Percentiles rank a stretch among this genome's conserved stretches.
These are phyloP conservation scores for Eragrostis curvula DNA, from an alignment of 176 grass and related monocot genomes.

Conservation along the genomic window DNA sequence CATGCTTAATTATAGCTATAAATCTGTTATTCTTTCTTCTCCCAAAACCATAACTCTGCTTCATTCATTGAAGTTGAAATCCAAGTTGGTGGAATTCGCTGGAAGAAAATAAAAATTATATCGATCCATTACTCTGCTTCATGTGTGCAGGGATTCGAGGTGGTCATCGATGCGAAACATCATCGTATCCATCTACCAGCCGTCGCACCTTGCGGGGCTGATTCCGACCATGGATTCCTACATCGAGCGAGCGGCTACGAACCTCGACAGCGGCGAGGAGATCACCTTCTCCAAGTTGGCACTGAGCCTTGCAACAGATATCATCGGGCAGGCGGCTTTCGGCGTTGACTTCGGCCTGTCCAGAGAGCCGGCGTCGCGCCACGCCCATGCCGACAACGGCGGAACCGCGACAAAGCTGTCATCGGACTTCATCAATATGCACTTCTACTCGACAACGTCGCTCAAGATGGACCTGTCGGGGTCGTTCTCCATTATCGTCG, in stretches of 20 bases:
- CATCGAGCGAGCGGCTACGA: background rate
- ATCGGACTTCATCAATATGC: too few species aligned
- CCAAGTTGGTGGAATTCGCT: too few species aligned
- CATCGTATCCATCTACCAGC: slow-evolving; percentile 68
- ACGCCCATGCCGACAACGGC: background rate
- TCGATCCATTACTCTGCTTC: too few species aligned
- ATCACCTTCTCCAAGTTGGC: too few species aligned
- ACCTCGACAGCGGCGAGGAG: slow-evolving; percentile 4
- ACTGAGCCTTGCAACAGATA: slow-evolving; percentile 1
- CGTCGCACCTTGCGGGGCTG: slow-evolving; percentile 58
- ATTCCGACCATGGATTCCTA: slow-evolving; percentile 53
- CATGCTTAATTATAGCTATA: too few species aligned
- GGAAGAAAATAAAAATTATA: too few species aligned
- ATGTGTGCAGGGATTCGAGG: slow-evolving; percentile 49
- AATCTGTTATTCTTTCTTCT: too few species aligned
- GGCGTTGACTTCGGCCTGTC: slow-evolving; percentile 40
- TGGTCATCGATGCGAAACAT: slow-evolving; percentile 62
- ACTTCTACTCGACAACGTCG: slow-evolving; percentile 49
- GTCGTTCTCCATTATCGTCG: slow-evolving; percentile 52
- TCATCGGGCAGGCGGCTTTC: slow-evolving; percentile 34
- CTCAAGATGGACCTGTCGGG: slow-evolving; percentile 60
- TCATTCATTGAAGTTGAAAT: too few species aligned
- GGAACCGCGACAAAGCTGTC: too few species aligned
- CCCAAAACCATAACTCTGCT: too few species aligned
- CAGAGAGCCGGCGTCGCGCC: background rate